Percentiles rank a stretch among this genome's conserved stretches.
Evolutionary conservation across 2,329 filamentous ascomycete species (phyloP).

Genomic region (Penicillium sp.): DNA sequence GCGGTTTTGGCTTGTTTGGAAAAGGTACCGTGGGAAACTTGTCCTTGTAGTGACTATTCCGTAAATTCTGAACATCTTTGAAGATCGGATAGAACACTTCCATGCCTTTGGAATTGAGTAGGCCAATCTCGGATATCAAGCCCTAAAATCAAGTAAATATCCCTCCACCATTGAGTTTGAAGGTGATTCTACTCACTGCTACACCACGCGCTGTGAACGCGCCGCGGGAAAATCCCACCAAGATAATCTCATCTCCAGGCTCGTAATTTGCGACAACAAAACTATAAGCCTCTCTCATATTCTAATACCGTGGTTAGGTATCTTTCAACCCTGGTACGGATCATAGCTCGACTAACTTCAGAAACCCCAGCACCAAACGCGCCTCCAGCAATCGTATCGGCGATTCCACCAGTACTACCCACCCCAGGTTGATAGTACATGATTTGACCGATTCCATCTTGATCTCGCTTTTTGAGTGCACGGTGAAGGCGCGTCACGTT

Average conservation of each 20-base stretch:
- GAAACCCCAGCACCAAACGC: constrained; percentile 21
- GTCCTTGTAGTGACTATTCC: constrained; percentile 21
- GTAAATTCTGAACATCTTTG: constrained; percentile 19
- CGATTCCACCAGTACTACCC: constrained; percentile 17
- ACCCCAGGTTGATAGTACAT: constrained; percentile 24
- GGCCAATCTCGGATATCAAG: constrained; percentile 38
- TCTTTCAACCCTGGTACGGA: not conserved
- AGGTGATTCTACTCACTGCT: constrained; percentile 21
- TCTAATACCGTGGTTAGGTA: constrained; percentile 5
- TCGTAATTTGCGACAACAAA: constrained; percentile 42
- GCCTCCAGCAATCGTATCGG: constrained; percentile 20
- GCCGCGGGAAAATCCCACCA: constrained; percentile 43
- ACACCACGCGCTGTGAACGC: constrained; percentile 43
- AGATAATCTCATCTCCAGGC: constrained; percentile 41
- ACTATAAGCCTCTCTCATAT: constrained; percentile 23
- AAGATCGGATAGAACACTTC: constrained; percentile 25
- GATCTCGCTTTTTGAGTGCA: constrained; percentile 16
- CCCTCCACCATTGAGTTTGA: not conserved
- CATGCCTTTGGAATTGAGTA: constrained; percentile 25
- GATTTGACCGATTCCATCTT: constrained; percentile 18
- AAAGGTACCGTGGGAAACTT: constrained; percentile 23
- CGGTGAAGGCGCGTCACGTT: constrained; percentile 25
- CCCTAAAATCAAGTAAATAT: constrained; percentile 17
- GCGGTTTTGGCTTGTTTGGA: constrained; percentile 15
- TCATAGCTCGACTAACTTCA: constrained; percentile 12